Conservation (phyloP, 2,329 filamentous ascomycete genomes). For the Penicillium verrucosum region DNA sequence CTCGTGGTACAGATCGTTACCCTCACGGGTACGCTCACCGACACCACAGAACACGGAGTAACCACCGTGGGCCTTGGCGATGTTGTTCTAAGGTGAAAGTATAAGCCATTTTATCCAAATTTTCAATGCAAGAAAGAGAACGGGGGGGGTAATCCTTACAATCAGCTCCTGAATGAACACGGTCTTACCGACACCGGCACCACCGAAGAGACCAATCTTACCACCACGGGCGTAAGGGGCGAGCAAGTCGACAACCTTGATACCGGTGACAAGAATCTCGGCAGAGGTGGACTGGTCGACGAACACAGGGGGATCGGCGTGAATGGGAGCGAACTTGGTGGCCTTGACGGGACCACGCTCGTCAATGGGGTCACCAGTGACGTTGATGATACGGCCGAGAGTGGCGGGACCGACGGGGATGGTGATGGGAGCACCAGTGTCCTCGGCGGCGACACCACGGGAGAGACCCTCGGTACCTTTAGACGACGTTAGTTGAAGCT, state of each 20-base stretch:
- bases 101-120: neutral
- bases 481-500: constrained; percentile 19
- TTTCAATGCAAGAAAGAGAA: no score
- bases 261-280: constrained; percentile 97
- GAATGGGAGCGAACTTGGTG: constrained; percentile 82
- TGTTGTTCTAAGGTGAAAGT: constrained; percentile 75
- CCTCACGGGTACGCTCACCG: constrained; percentile 99
- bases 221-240: constrained; percentile 99
- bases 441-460: constrained; percentile 77
- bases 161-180: constrained; percentile 99
- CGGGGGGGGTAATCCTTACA: constrained; percentile 48
- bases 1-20: constrained; percentile 99
- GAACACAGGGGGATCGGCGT: constrained; percentile 90
- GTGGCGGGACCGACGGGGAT: constrained; percentile 92
- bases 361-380: constrained; percentile 99
- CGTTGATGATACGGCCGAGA: constrained; percentile 99
- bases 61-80: constrained; percentile 99
- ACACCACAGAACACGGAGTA: constrained; percentile 99
- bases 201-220: constrained; percentile 99
- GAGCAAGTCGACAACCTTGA: constrained; percentile 99
- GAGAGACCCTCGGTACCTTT: constrained; percentile 98
- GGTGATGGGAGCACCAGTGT: constrained; percentile 93
- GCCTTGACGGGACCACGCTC: constrained; percentile 98
- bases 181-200: constrained; percentile 99
- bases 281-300: constrained; percentile 92